Evolutionary conservation across 805 yeast species (phyloP).

Genomic region (Jamesozyma piceae): DNA sequence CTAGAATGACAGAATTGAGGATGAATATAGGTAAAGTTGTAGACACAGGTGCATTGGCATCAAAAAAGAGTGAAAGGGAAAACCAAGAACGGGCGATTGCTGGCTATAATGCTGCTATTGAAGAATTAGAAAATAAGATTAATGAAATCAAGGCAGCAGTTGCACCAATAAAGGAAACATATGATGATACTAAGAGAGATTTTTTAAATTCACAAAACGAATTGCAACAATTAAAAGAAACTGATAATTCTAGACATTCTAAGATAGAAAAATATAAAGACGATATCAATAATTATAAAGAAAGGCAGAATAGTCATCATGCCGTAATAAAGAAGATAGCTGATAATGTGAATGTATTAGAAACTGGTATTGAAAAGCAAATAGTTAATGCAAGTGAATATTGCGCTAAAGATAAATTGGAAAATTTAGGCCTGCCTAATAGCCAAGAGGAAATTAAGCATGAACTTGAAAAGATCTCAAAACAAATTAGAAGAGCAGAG

Average conservation of each 20-base stretch:
- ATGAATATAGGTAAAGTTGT: slow-evolving; percentile 21
- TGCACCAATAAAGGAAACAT: slow-evolving; percentile 13
- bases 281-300: slow-evolving; percentile 20
- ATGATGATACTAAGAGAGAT: slow-evolving; percentile 11
- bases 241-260: slow-evolving; percentile 9
- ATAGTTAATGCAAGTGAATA: slow-evolving; percentile 30
- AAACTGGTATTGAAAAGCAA: slow-evolving; percentile 24
- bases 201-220: slow-evolving; percentile 6
- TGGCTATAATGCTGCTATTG: slow-evolving; percentile 21
- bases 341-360: slow-evolving; percentile 24
- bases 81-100: slow-evolving; percentile 20
- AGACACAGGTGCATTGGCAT: slow-evolving; percentile 23
- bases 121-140: slow-evolving; percentile 18
- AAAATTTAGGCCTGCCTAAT: slow-evolving; percentile 32
- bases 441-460: slow-evolving; percentile 39
- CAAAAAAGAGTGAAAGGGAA: slow-evolving; percentile 17
- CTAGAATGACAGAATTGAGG: slow-evolving; percentile 18
- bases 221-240: slow-evolving; percentile 13
- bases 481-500: slow-evolving; percentile 44
- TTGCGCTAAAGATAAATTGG: slow-evolving; percentile 42
- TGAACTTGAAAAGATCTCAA: slow-evolving; percentile 40
- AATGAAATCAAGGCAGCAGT: slow-evolving; percentile 13
- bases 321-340: slow-evolving; percentile 9
- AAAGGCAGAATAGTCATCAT: slow-evolving; percentile 12
- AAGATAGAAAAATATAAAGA: slow-evolving; percentile 19